Base-by-base conservation (phyloP, 495 filamentous ascomycete genomes). In the Lophiostoma macrostomum region DNA sequence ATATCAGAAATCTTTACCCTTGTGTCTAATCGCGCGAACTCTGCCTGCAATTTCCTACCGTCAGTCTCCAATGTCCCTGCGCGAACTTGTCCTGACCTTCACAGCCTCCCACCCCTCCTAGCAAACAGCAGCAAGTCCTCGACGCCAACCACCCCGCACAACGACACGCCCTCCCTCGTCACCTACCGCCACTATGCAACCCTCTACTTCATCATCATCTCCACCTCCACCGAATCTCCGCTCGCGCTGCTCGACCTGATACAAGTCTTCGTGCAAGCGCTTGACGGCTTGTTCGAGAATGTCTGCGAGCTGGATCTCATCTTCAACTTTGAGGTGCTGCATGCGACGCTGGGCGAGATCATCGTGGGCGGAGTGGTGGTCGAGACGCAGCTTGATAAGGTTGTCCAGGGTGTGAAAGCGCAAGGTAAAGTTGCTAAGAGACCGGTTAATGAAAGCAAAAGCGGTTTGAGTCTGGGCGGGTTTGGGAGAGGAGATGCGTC, bases 151-250 rank as follows among this genome's bases (percentile, higher is more conserved):
- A 64, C 81, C 76, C 60, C 60, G 4, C 81, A 88, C 66, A 88
- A 85, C 64, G 93, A 96, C 68, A 82, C 88, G 5, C 94, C 94
- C 18, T 88, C 87, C n/a, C 86, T 95, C 54, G 85, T 98, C 16
- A 96, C 94, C 19, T 98, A 98, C 79, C 91, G 93, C 8, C 87
- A 95, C 79, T 98, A 97, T 62, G 93, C 93, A 4, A 98, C 93
- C 0, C 85, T 98, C 23, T 96, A 94, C 68, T 98, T 98, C 74
- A 98, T 98, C 71, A 76, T 98, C 64, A 98, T 98, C 64, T 89
- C 84, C 27, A 97, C 94, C n/a, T 88, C 90, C 0, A 96, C 91
- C 46, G 93, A 98, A 69, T 96, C 90, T 0, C 94, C 94, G 1
- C 85, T 98, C 0, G 93, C 91, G 0, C 78, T 98, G 1, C 88